Evolutionary conservation across 495 filamentous ascomycete species (phyloP).

Genomic region (Neurospora africana): DNA sequence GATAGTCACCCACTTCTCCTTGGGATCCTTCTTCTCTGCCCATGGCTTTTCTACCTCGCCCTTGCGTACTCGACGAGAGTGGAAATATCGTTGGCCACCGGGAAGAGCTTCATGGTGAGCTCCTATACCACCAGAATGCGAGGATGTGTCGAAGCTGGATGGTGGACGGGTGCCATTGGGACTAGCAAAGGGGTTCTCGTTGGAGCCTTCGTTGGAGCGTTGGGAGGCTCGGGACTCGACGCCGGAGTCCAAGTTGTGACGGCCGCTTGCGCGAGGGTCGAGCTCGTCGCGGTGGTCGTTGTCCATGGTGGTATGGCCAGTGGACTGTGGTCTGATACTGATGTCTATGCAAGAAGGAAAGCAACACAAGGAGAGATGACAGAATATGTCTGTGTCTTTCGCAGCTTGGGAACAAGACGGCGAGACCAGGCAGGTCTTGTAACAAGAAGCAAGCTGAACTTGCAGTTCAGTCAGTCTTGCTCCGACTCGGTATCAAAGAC

Average conservation of each 20-base stretch:
- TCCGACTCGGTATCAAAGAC: neutral
- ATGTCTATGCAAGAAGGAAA: neutral
- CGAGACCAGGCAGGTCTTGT: neutral
- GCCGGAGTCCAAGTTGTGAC: neutral
- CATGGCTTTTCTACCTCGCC: slow-evolving; percentile 62
- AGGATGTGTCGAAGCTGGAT: slow-evolving; percentile 42
- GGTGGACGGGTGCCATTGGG: slow-evolving; percentile 44
- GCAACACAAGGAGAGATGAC: neutral
- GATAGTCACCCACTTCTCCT: slow-evolving; percentile 78
- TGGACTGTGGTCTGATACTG: neutral
- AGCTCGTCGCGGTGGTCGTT: neutral
- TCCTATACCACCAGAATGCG: slow-evolving; percentile 1
- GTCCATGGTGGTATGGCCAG: neutral
- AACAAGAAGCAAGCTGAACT: neutral
- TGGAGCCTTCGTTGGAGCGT: neutral
- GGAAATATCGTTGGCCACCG: slow-evolving; percentile 54
- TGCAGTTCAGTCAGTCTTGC: neutral
- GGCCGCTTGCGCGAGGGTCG: neutral
- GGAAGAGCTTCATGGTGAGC: slow-evolving; percentile 4
- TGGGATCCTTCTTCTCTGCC: slow-evolving; percentile 56
- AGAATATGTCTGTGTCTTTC: neutral
- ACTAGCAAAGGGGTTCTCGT: slow-evolving; percentile 46
- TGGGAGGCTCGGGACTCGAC: neutral
- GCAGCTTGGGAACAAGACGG: neutral
- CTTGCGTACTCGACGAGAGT: slow-evolving; percentile 61